These are phyloP conservation scores for Backusella macrospora DNA, from an alignment of 192 early-diverging fungal genomes.

Conservation along the genomic window DNA sequence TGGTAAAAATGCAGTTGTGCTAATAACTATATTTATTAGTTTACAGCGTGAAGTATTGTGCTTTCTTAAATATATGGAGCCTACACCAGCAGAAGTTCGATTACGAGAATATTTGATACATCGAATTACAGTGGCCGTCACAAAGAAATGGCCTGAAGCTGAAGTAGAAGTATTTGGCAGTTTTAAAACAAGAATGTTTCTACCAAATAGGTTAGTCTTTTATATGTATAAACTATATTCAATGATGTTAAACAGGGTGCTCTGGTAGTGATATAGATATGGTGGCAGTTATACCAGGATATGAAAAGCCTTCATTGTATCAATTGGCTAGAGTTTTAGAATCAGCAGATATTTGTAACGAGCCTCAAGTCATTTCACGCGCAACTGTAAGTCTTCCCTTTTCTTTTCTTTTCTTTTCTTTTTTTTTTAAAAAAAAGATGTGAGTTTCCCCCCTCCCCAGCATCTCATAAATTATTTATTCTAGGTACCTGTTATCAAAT, in stretches of 20 bases:
- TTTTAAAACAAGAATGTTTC: conserved; percentile 84
- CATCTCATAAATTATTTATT: not conserved
- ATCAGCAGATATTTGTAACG: not conserved
- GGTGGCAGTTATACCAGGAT: conserved; percentile 29
- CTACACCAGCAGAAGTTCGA: conserved; percentile 76
- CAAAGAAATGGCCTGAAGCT: conserved; percentile 46
- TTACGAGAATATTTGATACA: conserved; percentile 75
- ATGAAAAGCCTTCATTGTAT: conserved; percentile 36
- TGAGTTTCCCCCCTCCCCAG: too few relatives aligned
- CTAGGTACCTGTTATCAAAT: conserved; percentile 92
- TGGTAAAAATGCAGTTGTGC: too few relatives aligned
- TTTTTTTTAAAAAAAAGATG: not conserved
- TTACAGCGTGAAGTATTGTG: conserved; percentile 62
- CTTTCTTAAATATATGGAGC: conserved; percentile 81
- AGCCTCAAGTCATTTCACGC: conserved; percentile 5
- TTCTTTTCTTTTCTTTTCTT: too few relatives aligned
- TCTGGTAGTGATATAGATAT: conserved; percentile 47
- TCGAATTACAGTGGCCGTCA: conserved; percentile 57
- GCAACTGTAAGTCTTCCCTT: conserved; percentile 11
- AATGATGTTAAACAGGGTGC: conserved; percentile 8
- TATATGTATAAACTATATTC: not conserved
- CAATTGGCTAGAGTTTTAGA: conserved; percentile 51
- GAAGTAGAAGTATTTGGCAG: conserved; percentile 80
- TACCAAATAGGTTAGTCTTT: conserved; percentile 77
- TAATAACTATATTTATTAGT: not conserved